Evolutionary conservation across 208 protist genomes (phyloP).

Genomic region (Angomonas deanei): DNA sequence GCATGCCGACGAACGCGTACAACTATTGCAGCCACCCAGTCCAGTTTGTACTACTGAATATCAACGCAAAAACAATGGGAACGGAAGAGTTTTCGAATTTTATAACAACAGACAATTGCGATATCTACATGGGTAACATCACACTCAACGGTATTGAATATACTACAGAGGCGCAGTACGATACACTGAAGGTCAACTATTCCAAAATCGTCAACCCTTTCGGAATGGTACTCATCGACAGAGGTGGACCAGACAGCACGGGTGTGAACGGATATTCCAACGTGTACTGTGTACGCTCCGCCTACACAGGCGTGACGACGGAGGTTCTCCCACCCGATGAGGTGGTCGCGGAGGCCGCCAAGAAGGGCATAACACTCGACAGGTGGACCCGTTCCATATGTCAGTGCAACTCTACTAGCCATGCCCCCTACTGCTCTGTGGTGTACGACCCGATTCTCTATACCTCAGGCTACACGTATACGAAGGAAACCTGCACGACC

Average conservation of each 20-base stretch:
- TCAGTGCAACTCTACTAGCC: neutral
- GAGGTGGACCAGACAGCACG: neutral
- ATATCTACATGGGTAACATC: constrained; percentile 1
- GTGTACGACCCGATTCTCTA: neutral
- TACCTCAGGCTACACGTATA: neutral
- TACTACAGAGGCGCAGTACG: neutral
- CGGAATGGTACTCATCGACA: neutral
- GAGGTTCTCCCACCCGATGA: neutral
- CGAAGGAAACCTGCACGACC: neutral
- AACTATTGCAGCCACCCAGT: neutral
- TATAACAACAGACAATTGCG: neutral
- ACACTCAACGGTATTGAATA: neutral
- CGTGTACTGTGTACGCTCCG: neutral
- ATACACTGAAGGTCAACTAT: neutral
- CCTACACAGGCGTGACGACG: neutral
- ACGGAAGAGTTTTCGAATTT: neutral
- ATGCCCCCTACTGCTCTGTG: neutral
- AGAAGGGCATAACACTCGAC: neutral
- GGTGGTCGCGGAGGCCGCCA: neutral
- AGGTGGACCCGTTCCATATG: neutral
- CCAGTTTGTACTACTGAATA: neutral
- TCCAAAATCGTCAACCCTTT: neutral
- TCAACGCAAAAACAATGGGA: neutral
- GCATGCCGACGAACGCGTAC: neutral
- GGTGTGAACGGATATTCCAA: neutral